Base-by-base conservation (phyloP, 176 grass and related monocot genomes). In the Raddia guianensis region DNA sequence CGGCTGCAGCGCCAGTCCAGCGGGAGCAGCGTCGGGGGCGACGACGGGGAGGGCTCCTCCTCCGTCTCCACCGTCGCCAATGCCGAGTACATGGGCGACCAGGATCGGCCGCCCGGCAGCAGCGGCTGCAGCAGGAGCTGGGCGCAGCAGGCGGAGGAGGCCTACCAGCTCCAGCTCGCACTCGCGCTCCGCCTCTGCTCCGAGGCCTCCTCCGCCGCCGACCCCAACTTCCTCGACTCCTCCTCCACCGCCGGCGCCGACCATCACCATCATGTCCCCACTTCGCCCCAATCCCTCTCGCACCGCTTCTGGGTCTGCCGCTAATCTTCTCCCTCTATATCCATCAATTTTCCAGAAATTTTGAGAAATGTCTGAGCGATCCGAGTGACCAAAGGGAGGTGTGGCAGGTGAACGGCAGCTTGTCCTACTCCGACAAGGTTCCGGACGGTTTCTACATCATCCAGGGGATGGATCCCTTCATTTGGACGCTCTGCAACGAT, bases 101-200 rank as follows among this genome's bases (percentile, higher is more conserved):
- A 19, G 71, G 87, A 62, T 78, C 72, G 27, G 15, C 13, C 63
- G 32, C 48, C 27, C 33, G 46, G 52, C 83, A 60, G 80, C 81
- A 49, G 81, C 92, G 5, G 69, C 74, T 51, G 77, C 83, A 5
- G n/a, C 83, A 93, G 85, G 86, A 97, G 91, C 82, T 97, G 91
- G 94, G 94, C 94, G 57, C 94, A 93, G 91, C 94, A 97, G 84
- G 94, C 91, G 19, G 91, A 97, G 89, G 94, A 97, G 86, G 83
- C 89, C 3, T 97, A 97, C 84, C 87, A 93, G 62, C 87, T 97
- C 49, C 94, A 97, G 78, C 91, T 97, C 16, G 91, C 88, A 18
- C 80, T 97, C 61, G 94, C 94, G n/a, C 84, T 97, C 48, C 94
- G 94, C 14, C 94, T 97, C 75, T 97, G 94, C 78, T 87, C 91